These are phyloP conservation scores for Geum urbanum DNA, from an alignment of 306 rosid genomes.

Conservation along the genomic window DNA sequence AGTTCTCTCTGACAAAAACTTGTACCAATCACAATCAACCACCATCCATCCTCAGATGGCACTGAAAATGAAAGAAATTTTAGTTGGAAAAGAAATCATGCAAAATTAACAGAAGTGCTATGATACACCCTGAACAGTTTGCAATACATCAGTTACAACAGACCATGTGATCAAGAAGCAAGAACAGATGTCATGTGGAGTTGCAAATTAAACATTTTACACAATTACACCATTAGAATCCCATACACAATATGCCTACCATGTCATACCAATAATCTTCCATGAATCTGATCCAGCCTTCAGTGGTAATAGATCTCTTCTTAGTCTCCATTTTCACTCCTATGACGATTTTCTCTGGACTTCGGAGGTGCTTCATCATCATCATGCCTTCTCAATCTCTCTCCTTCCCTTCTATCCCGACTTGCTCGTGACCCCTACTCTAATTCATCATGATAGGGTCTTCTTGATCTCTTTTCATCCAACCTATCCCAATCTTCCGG, in stretches of 20 bases:
- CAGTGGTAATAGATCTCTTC: slow-evolving; percentile 11
- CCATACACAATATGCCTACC: slow-evolving; percentile 7
- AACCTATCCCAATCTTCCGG: slow-evolving; percentile 45
- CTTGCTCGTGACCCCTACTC: slow-evolving; percentile 13
- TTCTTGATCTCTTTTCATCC: slow-evolving; percentile 43
- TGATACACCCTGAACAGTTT: neutral
- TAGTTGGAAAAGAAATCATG: too few relatives aligned
- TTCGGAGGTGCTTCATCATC: slow-evolving; percentile 33
- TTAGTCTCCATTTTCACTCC: slow-evolving; percentile 40
- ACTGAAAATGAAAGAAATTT: too few relatives aligned
- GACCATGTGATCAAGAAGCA: neutral
- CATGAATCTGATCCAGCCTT: slow-evolving; percentile 4
- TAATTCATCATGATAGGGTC: slow-evolving; percentile 19
- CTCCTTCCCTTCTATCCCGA: slow-evolving; percentile 38
- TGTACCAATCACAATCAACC: too few relatives aligned
- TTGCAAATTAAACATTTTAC: neutral
- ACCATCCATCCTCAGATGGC: too few relatives aligned
- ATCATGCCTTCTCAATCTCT: slow-evolving; percentile 37
- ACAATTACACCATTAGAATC: slow-evolving; percentile 10
- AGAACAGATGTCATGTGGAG: neutral
- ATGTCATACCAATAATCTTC: neutral
- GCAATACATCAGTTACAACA: too few relatives aligned
- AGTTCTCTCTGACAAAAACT: too few relatives aligned
- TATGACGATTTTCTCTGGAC: slow-evolving; percentile 28
- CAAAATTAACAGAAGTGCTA: too few relatives aligned